Conservation (phyloP, 2,329 filamentous ascomycete genomes). For the Verticillium klebahnii region DNA sequence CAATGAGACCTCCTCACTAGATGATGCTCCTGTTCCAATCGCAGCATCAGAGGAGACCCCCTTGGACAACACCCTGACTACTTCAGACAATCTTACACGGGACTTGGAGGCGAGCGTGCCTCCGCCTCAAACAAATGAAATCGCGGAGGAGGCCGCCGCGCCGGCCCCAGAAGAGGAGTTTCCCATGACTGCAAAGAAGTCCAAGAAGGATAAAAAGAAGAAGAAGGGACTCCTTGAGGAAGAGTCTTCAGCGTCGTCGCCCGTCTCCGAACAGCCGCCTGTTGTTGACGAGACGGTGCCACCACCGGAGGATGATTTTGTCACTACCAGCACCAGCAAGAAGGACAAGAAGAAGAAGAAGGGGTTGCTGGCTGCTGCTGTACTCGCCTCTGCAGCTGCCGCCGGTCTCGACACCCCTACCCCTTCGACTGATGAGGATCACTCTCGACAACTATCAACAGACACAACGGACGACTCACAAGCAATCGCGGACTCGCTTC, state of each 20-base stretch:
- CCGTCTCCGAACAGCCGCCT: background rate
- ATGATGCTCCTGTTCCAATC: background rate
- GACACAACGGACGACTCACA: background rate
- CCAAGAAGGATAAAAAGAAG: conserved; percentile 28
- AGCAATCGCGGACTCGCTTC: background rate
- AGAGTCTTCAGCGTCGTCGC: background rate
- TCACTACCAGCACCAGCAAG: conserved; percentile 1
- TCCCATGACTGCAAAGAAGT: conserved; percentile 18
- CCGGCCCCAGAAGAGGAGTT: conserved; percentile 14
- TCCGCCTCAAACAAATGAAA: background rate
- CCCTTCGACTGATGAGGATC: background rate
- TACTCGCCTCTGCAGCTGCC: background rate
- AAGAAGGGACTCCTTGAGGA: conserved; percentile 9
- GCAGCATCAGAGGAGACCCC: background rate
- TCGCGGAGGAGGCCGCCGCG: conserved; percentile 11
- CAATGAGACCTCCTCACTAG: background rate
- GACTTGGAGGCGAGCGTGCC: background rate
- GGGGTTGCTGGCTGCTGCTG: conserved; percentile 3
- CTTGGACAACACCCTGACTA: background rate
- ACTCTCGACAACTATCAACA: background rate
- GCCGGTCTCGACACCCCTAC: background rate
- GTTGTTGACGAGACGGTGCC: background rate
- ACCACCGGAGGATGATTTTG: background rate
- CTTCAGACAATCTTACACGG: background rate
- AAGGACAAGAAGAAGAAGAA: conserved; percentile 11